Conservation (phyloP, 345 rosid genomes). For the Corymbia maculata region DNA sequence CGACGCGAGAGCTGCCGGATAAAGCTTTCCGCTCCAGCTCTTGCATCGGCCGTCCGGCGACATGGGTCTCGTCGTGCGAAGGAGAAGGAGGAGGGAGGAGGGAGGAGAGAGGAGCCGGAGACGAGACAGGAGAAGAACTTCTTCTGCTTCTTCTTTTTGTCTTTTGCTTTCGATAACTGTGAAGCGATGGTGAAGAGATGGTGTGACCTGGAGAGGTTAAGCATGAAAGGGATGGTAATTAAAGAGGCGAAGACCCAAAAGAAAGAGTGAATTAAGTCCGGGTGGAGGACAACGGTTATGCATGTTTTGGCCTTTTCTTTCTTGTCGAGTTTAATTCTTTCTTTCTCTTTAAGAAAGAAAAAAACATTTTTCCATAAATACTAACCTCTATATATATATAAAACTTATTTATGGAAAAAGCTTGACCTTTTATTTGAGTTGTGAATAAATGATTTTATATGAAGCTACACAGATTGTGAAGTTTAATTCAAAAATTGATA, state of each 20-base stretch:
- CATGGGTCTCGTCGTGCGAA: conserved; percentile 4
- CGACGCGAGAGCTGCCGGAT: conserved; percentile 55
- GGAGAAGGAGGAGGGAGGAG: not conserved
- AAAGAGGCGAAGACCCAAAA: conserved; percentile 16
- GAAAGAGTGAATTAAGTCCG: conserved; percentile 14
- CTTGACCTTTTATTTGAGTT: not conserved
- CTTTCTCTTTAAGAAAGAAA: not conserved
- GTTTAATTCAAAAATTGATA: not conserved
- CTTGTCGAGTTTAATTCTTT: not conserved
- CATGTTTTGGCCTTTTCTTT: conserved; percentile 51
- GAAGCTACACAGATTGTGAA: not conserved
- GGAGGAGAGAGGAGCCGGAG: not conserved
- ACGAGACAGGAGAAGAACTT: not conserved
- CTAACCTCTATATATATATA: not conserved
- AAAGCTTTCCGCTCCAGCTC: conserved; percentile 14
- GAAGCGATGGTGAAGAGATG: not conserved
- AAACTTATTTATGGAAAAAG: not conserved
- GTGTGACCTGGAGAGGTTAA: not conserved
- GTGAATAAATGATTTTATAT: not conserved
- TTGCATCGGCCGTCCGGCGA: conserved; percentile 22
- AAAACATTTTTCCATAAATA: not conserved
- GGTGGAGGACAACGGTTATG: conserved; percentile 55
- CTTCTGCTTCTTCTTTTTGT: too few species aligned
- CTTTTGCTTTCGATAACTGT: not conserved
- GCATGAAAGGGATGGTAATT: conserved; percentile 4